Evolutionary conservation across 2,329 filamentous ascomycete species (phyloP), one percentile per base, ranked within the genome.

Genomic region (Cercospora janseana): DNA sequence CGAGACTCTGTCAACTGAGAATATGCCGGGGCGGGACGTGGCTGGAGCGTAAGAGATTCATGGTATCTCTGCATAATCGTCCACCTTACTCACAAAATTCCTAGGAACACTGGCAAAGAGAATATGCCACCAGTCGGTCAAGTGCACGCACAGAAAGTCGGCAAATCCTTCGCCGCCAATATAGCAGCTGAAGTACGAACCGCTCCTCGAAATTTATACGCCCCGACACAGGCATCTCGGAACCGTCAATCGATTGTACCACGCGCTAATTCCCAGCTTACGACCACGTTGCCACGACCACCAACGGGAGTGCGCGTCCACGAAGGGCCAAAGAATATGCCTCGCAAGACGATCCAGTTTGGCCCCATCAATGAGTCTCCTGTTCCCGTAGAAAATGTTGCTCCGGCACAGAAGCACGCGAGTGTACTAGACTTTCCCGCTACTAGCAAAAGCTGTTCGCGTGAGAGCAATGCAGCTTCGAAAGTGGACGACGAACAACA

Each of bases 101-200:
- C 42, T 29, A 72, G 73, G 41, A 78, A 78, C 26, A 74, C 74
- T 4, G 81, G 81, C 4, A 85, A 85, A 59, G 81, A 85, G 63
- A 85, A 85, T 55, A 61, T 82, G 4, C 80, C 80, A 10, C 81
- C 80, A 1, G 75, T 74, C 3, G 50, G 43, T 12, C 27, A 48
- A n/a, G 32, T 27, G 9, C 18, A 31, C 12, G 9, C 28, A 27
- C 29, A 52, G 28, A 48, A 46, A 41, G 21, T 26, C 28, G 49
- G 50, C 37, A 40, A 45, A n/a, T 9, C 13, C 12, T 26, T 42
- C 2, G 28, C 20, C 24, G 20, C 47, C 15, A 29, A 24, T 15
- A 24, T 45, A 6, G n/a, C 32, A 15, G 13, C 12, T 18, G 28
- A 31, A 6, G 23, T 20, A 21, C 40, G 29, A 8, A 28, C n/a